These are phyloP conservation scores for Tylopilus plumbeoviolaceoides DNA, from an alignment of 768 basidiomycete genomes.

Conservation along the genomic window DNA sequence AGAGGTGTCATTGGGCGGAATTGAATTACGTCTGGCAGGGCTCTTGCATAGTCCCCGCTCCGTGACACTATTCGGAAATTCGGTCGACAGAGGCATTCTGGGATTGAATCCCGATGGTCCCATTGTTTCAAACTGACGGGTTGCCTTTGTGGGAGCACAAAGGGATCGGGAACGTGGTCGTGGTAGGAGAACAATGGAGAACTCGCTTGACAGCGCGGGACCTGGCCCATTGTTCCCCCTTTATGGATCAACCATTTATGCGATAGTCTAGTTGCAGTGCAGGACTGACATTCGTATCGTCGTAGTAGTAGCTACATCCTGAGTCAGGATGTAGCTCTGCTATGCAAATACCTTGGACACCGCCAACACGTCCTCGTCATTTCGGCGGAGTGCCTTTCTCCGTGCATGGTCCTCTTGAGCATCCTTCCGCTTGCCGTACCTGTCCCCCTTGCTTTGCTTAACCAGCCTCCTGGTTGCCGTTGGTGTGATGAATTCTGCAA, in stretches of 20 bases:
- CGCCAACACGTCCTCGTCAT: constrained; percentile 74
- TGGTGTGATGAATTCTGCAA: constrained; percentile 87
- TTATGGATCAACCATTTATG: not conserved
- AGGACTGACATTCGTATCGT: not conserved
- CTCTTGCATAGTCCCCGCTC: not conserved
- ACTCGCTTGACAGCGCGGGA: constrained; percentile 14
- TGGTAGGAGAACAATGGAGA: constrained; percentile 30
- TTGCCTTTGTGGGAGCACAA: constrained; percentile 31
- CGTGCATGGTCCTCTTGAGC: constrained; percentile 61
- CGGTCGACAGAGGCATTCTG: not conserved
- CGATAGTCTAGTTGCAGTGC: not conserved
- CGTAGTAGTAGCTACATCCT: too few relatives aligned
- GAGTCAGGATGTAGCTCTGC: constrained; percentile 1
- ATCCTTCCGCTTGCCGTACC: constrained; percentile 79
- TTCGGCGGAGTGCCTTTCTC: constrained; percentile 60
- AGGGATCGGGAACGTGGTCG: constrained; percentile 13
- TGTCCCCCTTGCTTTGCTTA: constrained; percentile 71
- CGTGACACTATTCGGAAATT: not conserved
- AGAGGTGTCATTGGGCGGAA: constrained; percentile 5
- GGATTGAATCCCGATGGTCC: not conserved
- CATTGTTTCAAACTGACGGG: constrained; percentile 24
- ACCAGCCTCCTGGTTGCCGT: constrained; percentile 68
- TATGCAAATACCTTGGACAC: constrained; percentile 90
- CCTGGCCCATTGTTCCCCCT: constrained; percentile 16
- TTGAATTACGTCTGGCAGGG: constrained; percentile 1